Conservation (phyloP, 2,329 filamentous ascomycete species). For the Dothistroma pini region DNA sequence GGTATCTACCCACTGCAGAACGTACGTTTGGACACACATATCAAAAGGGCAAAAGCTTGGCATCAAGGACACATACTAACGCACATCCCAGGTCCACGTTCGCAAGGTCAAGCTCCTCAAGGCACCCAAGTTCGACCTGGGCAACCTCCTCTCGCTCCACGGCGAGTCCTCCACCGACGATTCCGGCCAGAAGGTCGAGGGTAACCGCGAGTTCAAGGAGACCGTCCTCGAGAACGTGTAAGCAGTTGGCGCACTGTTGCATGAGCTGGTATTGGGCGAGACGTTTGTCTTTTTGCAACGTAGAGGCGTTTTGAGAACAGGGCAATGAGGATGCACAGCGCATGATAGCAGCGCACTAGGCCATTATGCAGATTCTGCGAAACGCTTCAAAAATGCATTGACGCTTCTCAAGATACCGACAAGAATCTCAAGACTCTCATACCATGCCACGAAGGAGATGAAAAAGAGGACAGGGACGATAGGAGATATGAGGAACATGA, state of each 20-base stretch:
- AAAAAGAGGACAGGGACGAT: not conserved
- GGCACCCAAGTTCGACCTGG: conserved; percentile 97
- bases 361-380: conserved; percentile 25
- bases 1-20: conserved; percentile 99
- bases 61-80: conserved; percentile 33
- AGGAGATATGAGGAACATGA: not conserved
- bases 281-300: conserved; percentile 26
- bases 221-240: conserved; percentile 90
- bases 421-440: not conserved
- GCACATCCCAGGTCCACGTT: conserved; percentile 77
- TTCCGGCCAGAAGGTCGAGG: conserved; percentile 92
- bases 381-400: conserved; percentile 22
- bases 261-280: conserved; percentile 25
- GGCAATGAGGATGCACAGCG: conserved; percentile 22
- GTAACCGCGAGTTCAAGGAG: conserved; percentile 91
- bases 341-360: conserved; percentile 23
- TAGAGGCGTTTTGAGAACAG: conserved; percentile 28
- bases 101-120: conserved; percentile 99
- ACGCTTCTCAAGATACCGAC: not conserved
- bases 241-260: conserved; percentile 36
- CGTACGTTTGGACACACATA: conserved; percentile 51
- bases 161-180: conserved; percentile 96
- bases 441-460: not conserved
- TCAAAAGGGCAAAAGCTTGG: not conserved
- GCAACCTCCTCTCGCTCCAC: conserved; percentile 92